phyloP scores from a whole-genome alignment of 202 grass and related monocot species.

The Carex sylvatica region DNA sequence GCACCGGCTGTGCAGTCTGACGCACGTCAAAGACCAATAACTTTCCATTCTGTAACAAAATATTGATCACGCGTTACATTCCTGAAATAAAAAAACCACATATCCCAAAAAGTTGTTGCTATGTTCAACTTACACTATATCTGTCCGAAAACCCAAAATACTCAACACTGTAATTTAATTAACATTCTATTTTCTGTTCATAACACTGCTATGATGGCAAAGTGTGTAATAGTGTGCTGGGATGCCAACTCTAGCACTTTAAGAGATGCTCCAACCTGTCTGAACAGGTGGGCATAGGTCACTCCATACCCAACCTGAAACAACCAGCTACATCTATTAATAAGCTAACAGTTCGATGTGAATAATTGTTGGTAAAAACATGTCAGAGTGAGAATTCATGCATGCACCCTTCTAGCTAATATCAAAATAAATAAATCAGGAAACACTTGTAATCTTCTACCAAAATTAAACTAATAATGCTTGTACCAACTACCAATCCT shows the following conservation, averaged over 20 bases:
- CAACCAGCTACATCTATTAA: neutral
- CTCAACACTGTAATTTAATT: neutral
- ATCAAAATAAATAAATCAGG: neutral
- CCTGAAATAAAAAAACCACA: neutral
- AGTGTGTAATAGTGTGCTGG: neutral
- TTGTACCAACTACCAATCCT: neutral
- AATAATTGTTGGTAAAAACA: neutral
- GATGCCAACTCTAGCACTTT: neutral
- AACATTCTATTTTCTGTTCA: neutral
- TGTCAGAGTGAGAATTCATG: neutral
- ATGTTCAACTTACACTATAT: neutral
- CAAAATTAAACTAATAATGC: neutral
- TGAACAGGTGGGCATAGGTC: neutral
- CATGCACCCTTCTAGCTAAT: constrained; percentile 5
- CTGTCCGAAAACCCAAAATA: neutral
- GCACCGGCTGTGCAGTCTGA: constrained; percentile 57
- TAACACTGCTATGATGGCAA: neutral
- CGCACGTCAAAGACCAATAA: constrained; percentile 86
- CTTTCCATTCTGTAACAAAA: constrained; percentile 64
- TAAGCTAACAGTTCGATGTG: neutral
- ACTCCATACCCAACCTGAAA: neutral
- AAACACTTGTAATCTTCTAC: neutral
- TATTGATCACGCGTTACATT: neutral
- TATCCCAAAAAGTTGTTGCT: constrained; percentile 10
- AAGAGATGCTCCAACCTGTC: neutral